Base-by-base conservation (phyloP, 2,329 filamentous ascomycete species). In the Ceratocystis cacaofunesta region DNA sequence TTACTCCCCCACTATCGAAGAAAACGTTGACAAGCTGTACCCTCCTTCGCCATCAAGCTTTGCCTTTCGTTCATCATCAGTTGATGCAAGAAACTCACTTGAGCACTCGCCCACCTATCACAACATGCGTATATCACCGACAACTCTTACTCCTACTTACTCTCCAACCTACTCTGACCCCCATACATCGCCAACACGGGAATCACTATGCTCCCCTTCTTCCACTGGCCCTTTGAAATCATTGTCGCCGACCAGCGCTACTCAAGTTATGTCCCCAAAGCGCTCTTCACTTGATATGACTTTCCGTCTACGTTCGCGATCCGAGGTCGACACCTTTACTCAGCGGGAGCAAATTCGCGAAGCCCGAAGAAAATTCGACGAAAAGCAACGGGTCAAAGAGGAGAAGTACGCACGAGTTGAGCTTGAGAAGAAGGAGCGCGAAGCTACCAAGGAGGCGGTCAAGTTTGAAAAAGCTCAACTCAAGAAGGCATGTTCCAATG, bases 351-450 rank as follows among this genome's bases (percentile, higher is more conserved):
- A 83, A 52, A 80, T 87, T 43, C 79, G 81, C 57, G 80, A 81
- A 70, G 84, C 83, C 3, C 82, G 84, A 64, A 81, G 82, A 70
- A 84, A 82, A 70, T 86, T 86, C 68, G 79, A 85, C 71, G 80
- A 84, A 71, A 83, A 81, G 71, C 83, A 87, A 72, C 77, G 77
- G 17, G 76, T 76, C 64, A 86, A 86, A 73, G 80, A 85, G 44
- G 83, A 85, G 71, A 85, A 85, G 70, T 82, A 82, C 61, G 82
- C 80, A 17, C 79, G 80, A 12, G 81, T 85, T 69, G 79, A 84
- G 75, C 77, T 81, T 66, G 78, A 78, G 68, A 83, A 81, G 68
- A 78, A 80, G 44, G 83, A 85, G 71, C 82, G 82, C 60, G 78
- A 78, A n/a, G 80, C 82, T 65, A 78, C 76, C 70, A 84, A 80